A percentile compares a stretch with the other conserved stretches of the same genome.
These are phyloP conservation scores for Pseudopediastrum boryanum DNA, from an alignment of 139 green algal species.

Conservation along the genomic window DNA sequence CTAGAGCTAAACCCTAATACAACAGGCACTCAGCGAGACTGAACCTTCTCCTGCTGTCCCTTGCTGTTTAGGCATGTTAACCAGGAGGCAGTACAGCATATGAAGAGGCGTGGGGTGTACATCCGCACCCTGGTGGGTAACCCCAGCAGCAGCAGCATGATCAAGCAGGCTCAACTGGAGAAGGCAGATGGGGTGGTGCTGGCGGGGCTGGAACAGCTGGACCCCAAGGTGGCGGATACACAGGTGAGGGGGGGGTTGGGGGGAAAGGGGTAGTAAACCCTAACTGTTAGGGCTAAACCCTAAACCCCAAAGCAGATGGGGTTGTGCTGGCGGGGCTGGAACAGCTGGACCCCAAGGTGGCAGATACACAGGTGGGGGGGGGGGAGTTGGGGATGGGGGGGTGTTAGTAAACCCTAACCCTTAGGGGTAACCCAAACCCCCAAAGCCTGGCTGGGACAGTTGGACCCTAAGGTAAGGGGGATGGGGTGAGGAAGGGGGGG, in stretches of 20 bases:
- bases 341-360: not conserved
- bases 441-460: too few relatives aligned
- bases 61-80: constrained; percentile 6
- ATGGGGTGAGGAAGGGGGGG: too few relatives aligned
- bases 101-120: not conserved
- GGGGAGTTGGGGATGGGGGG: too few relatives aligned
- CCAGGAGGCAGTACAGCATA: not conserved
- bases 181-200: constrained; percentile 35
- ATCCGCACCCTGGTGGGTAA: constrained; percentile 10
- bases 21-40: too few relatives aligned
- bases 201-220: not conserved
- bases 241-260: constrained; percentile 18
- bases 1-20: too few relatives aligned
- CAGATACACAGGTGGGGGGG: constrained; percentile 31
- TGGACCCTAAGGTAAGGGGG: too few relatives aligned
- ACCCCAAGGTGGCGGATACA: constrained; percentile 5
- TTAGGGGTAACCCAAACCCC: too few relatives aligned
- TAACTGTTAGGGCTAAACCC: too few relatives aligned
- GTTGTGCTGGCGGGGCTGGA: constrained; percentile 32
- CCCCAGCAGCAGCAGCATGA: constrained; percentile 33
- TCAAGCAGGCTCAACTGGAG: constrained; percentile 17
- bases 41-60: too few relatives aligned
- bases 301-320: constrained; percentile 18
- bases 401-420: too few relatives aligned
- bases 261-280: not conserved